Base-by-base conservation (phyloP, 2,329 filamentous ascomycete species). In the Bretziella fagacearum region DNA sequence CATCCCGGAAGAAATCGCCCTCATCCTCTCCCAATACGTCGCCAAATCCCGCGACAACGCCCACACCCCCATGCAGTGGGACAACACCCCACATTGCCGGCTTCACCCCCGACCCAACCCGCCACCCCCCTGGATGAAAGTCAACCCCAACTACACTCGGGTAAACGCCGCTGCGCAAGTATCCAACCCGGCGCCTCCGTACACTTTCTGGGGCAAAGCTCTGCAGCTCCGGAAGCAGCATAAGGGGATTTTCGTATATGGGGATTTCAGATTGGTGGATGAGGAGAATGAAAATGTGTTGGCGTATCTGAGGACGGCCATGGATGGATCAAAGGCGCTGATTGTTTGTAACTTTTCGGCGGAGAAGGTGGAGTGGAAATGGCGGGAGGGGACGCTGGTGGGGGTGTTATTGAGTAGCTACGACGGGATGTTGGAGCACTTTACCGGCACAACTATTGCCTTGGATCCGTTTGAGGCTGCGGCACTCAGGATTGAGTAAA, bases 11-110 rank as follows among this genome's bases (percentile, higher is more conserved):
- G 60, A 61, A 26, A 58, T 64, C 27, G 55, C 59, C 6, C 56
- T 59, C 17, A 59, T 59, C 54, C 65, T 52, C 51, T 52, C 53
- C 6, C 65, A 72, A n/a, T 65, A 77, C 55, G 69, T 73, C 51
- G 64, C 67, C 52, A 74, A 76, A 56, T 74, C 70, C 6, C 62
- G 81, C 18, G 81, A 86, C 59, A 81, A 86, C 58, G 75, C 74
- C 6, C 69, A 81, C 39, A 76, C 77, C 0, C 81, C 81, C 0
- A 77, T 86, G 60, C 79, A 84, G 56, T 86, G 81, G 81, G 67
- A 75, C 52, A 56, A 60, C n/a, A 63, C 61, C 1, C 56, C 62
- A 0, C 70, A 84, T 51, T 79, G n/a, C 66, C 0, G 81, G 81
- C 8, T 86, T 85, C 62, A 77, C 77, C 0, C 63, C 63, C 1